Percentiles rank a stretch among this genome's conserved stretches.
These are phyloP conservation scores for Leccinum barrowsii DNA, from an alignment of 768 basidiomycete species.

Conservation along the genomic window DNA sequence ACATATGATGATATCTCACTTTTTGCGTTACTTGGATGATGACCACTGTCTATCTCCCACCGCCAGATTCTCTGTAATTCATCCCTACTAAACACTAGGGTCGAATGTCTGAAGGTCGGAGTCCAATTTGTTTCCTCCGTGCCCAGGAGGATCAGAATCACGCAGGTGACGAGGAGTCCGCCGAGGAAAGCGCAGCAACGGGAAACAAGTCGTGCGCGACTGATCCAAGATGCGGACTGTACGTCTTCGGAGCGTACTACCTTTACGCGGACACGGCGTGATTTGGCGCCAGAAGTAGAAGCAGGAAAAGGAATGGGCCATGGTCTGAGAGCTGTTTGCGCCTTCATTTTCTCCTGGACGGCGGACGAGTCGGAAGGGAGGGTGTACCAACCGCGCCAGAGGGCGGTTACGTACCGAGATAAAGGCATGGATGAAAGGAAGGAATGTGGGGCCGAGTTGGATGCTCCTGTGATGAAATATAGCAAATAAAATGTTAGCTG, in stretches of 20 bases:
- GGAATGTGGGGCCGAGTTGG: neutral
- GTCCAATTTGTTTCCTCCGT: constrained; percentile 43
- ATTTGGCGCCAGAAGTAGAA: constrained; percentile 49
- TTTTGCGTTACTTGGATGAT: constrained; percentile 72
- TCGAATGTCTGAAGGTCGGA: constrained; percentile 45
- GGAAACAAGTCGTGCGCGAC: constrained; percentile 53
- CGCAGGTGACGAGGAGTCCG: constrained; percentile 46
- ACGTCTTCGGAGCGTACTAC: constrained; percentile 47
- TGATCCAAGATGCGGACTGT: constrained; percentile 43
- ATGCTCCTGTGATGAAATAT: neutral
- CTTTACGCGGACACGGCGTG: constrained; percentile 56
- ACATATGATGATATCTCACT: constrained; percentile 44
- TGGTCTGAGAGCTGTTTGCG: constrained; percentile 27
- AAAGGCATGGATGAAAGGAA: constrained; percentile 1
- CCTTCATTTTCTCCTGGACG: constrained; percentile 38
- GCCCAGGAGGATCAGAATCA: constrained; percentile 38
- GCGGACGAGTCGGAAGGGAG: constrained; percentile 27
- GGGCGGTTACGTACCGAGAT: constrained; percentile 4
- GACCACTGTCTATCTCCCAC: constrained; percentile 90
- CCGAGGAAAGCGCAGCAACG: constrained; percentile 50
- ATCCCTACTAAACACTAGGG: constrained; percentile 64
- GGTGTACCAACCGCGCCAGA: constrained; percentile 7
- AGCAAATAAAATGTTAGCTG: neutral
- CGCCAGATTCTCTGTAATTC: constrained; percentile 86
- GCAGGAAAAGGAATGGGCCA: constrained; percentile 57